Conservation (phyloP, 805 yeast species). For the Pichia cephalocereana region DNA sequence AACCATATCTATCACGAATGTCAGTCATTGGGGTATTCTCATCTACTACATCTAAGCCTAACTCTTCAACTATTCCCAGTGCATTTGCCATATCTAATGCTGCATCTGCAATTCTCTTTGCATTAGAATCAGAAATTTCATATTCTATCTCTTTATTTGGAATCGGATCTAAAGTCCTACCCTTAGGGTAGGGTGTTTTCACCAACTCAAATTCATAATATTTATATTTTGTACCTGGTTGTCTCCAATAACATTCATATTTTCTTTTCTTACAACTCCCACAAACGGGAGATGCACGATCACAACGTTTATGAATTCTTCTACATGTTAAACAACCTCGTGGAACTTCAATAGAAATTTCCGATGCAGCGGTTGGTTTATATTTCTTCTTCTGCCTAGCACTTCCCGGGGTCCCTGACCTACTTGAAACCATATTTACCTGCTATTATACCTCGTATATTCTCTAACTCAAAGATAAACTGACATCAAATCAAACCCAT, state of each 20-base stretch:
- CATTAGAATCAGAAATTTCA: background rate
- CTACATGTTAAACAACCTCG: conserved; percentile 37
- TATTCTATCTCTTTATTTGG: background rate
- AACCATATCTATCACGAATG: background rate
- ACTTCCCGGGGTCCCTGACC: too few relatives aligned
- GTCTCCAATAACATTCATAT: conserved; percentile 6
- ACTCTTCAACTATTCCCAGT: background rate
- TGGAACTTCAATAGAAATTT: background rate
- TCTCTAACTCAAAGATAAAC: too few relatives aligned
- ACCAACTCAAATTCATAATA: conserved; percentile 1
- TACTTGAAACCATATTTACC: too few relatives aligned
- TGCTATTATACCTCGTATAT: too few relatives aligned
- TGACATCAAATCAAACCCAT: too few relatives aligned
- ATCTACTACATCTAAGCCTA: background rate
- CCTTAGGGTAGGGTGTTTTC: background rate
- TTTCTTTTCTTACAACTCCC: conserved; percentile 9
- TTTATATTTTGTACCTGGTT: conserved; percentile 3
- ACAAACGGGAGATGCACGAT: conserved; percentile 20
- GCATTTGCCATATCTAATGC: background rate
- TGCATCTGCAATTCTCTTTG: background rate
- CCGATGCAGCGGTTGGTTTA: background rate
- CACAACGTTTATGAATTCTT: conserved; percentile 34
- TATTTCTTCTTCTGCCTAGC: background rate
- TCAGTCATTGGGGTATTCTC: background rate
- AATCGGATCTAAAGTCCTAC: background rate